Evolutionary conservation across 176 grass and related monocot genomes (phyloP).

Genomic region (Oryza australiensis): DNA sequence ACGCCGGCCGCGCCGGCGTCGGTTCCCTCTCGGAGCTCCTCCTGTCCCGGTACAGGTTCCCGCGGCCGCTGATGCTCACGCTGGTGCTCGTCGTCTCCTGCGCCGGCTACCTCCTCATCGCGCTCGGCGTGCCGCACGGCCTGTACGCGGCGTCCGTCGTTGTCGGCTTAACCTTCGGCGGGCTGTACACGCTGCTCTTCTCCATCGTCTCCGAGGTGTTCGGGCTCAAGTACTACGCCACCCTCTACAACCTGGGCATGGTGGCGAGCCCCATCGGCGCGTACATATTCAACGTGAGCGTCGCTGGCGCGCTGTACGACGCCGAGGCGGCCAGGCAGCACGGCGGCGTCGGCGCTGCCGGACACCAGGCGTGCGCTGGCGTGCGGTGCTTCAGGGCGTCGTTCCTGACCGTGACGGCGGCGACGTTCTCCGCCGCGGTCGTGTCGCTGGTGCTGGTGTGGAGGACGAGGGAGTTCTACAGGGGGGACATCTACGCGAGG

Average conservation of each 20-base stretch:
- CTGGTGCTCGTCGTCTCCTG: slow-evolving; percentile 35
- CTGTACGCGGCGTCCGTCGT: slow-evolving; percentile 63
- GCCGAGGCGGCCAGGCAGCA: too few species aligned
- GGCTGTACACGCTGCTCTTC: slow-evolving; percentile 47
- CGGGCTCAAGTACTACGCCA: neutral
- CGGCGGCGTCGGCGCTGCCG: too few species aligned
- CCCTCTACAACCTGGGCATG: too few species aligned
- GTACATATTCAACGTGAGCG: too few species aligned
- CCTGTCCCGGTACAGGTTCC: slow-evolving; percentile 6
- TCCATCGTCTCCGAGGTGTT: slow-evolving; percentile 25
- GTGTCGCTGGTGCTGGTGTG: slow-evolving; percentile 9
- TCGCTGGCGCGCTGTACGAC: too few species aligned
- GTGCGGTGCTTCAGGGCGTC: slow-evolving; percentile 15
- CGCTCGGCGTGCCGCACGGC: slow-evolving; percentile 13
- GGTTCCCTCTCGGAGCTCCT: slow-evolving; percentile 40
- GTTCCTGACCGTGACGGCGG: slow-evolving; percentile 29
- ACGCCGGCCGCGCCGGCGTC: slow-evolving; percentile 79
- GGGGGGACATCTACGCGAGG: too few species aligned
- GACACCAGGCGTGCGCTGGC: neutral
- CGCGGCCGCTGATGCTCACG: slow-evolving; percentile 41
- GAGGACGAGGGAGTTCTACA: slow-evolving; percentile 18
- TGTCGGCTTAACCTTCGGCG: slow-evolving; percentile 86
- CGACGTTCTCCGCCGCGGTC: neutral
- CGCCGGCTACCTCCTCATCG: slow-evolving; percentile 50
- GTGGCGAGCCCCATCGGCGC: too few species aligned